Conservation (phyloP, 2,329 filamentous ascomycete species). For the Alternaria triticimaculans region DNA sequence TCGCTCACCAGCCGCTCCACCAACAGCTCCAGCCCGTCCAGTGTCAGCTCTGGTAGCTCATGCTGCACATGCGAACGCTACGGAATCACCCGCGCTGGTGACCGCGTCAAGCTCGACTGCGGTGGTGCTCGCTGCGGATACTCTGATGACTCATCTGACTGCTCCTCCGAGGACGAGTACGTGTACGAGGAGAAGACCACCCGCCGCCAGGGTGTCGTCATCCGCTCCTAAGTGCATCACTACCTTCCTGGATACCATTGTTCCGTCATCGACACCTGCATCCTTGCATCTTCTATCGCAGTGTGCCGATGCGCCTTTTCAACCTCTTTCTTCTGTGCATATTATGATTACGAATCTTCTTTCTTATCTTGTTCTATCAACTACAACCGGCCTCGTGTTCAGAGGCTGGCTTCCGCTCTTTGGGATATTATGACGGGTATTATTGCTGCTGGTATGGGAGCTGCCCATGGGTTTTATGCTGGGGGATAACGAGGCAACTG, state of each 20-base stretch:
- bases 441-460: constrained; percentile 30
- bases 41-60: constrained; percentile 60
- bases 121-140: constrained; percentile 88
- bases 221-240: constrained; percentile 40
- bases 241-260: constrained; percentile 3
- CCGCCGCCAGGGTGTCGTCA: constrained; percentile 55
- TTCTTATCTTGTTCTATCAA: constrained; percentile 9
- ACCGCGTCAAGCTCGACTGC: constrained; percentile 95
- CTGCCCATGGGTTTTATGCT: constrained; percentile 2
- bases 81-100: constrained; percentile 91
- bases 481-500: neutral
- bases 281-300: neutral
- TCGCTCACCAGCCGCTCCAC: constrained; percentile 75
- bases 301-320: constrained; percentile 4
- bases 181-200: constrained; percentile 60
- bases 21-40: constrained; percentile 68
- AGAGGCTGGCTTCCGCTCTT: neutral
- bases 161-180: constrained; percentile 72
- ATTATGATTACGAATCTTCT: constrained; percentile 35
- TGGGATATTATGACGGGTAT: constrained; percentile 8
- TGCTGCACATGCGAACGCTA: constrained; percentile 94
- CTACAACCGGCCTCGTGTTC: neutral
- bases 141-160: constrained; percentile 71
- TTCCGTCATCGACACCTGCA: neutral
- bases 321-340: constrained; percentile 35